A percentile compares a stretch with the other conserved stretches of the same genome.
phyloP scores from a whole-genome alignment of 2,329 filamentous ascomycete species.

The Colletotrichum viniferum region DNA sequence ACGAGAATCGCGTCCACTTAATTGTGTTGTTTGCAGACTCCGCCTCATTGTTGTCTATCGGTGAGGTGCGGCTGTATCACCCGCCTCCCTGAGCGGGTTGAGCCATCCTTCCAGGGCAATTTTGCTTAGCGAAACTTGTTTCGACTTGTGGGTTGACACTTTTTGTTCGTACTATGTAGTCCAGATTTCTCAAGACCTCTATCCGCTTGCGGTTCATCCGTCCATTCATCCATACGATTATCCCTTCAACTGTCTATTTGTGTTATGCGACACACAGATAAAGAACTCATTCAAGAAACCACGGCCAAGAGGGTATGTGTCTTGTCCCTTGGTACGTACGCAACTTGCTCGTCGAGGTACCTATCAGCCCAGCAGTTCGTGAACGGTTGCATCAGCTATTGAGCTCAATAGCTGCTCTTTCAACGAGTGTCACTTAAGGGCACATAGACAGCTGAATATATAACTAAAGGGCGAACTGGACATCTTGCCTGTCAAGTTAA shows the following conservation, averaged over 20 bases:
- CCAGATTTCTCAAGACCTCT: neutral
- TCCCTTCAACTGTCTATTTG: neutral
- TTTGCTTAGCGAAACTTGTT: neutral
- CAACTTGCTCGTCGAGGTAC: neutral
- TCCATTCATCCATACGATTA: neutral
- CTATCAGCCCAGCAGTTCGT: neutral
- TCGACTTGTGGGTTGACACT: neutral
- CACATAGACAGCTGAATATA: neutral
- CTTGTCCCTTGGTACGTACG: neutral
- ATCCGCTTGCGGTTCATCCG: neutral
- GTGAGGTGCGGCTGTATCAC: neutral
- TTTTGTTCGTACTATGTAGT: neutral
- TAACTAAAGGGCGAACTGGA: neutral
- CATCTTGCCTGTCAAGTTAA: neutral
- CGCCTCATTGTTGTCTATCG: neutral
- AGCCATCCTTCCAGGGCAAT: neutral
- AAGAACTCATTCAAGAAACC: neutral
- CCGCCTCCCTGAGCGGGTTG: neutral
- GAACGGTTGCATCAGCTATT: neutral
- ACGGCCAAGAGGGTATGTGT: neutral
- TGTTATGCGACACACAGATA: neutral
- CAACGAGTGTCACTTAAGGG: neutral
- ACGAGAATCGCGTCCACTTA: neutral
- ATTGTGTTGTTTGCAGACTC: neutral
- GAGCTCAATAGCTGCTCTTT: neutral